Evolutionary conservation across 257 asterid genomes (phyloP), one percentile per base, ranked within the genome.

Genomic region (Solanum ossicruentum): DNA sequence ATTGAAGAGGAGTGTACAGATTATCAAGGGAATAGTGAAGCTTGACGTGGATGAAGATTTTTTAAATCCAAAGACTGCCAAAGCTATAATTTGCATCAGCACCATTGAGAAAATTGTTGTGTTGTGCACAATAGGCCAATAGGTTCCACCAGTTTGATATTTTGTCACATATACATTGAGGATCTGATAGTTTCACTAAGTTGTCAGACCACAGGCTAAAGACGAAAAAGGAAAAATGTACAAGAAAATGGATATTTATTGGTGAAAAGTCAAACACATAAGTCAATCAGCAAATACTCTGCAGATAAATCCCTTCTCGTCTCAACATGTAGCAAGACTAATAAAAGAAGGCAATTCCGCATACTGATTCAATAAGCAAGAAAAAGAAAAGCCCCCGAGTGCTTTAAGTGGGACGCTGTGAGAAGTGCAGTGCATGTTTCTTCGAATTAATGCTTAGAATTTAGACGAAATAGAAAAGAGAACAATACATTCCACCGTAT

Each of bases 71-170:
- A 89, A 88, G 80, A 86, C 84, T 54, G 89, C 90, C 87, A 84
- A 69, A 5, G 90, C 92, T 70, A 89, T 86, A 45, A 85, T 73
- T 80, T 89, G 92, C 81, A 80, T 86, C 87, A 89, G 45, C 75
- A 89, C 86, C 63, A 89, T 71, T 21, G 92, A 89, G 88, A 88
- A 89, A 43, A 89, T 89, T 56, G 87, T 83, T 18, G 90, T 58
- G 80, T 88, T 82, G 60, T 89, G 92, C 83, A 85, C 86, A 83
- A 89, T 78, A 66, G 90, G 92, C 92, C 92, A 89, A 70, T 88
- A 89, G 49, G 82, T 83, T 81, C 92, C 92, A 39, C 89, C 90
- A 41, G 88, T 89, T 75, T 89, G 86, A 79, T 89, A 89, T 85
- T 83, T 80, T 55, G 89, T 86, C 67, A 81, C 84, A 73, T 89